Conservation (phyloP, 2,329 filamentous ascomycete genomes). For the Xylaria sp. region DNA sequence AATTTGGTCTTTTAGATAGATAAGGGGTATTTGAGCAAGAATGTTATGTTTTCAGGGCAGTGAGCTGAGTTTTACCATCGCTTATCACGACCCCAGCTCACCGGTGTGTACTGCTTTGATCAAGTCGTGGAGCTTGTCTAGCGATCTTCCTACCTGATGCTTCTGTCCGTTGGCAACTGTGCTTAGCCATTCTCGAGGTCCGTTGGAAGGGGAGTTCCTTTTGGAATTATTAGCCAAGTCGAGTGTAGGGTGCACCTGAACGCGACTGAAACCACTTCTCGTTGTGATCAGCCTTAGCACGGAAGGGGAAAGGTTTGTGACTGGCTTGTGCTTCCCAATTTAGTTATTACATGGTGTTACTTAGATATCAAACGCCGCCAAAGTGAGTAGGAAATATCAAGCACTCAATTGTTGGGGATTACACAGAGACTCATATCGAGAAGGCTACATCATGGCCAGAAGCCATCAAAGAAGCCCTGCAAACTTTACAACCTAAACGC, state of each 20-base stretch:
- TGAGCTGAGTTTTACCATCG: background rate
- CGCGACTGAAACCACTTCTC: background rate
- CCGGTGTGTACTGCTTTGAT: background rate
- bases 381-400: slow-evolving; percentile 2
- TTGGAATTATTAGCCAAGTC: background rate
- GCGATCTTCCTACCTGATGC: background rate
- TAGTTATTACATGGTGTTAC: background rate
- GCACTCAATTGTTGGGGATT: slow-evolving; percentile 13
- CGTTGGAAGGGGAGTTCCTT: too few species aligned
- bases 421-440: slow-evolving; percentile 23
- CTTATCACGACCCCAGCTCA: background rate
- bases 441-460: slow-evolving; percentile 24
- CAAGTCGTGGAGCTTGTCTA: background rate
- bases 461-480: slow-evolving; percentile 26
- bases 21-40: background rate
- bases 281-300: background rate
- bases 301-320: background rate
- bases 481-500: slow-evolving; percentile 39
- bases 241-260: background rate
- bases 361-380: background rate
- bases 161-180: background rate
- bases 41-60: background rate
- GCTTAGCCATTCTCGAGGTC: background rate
- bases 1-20: background rate
- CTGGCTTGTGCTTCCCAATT: background rate